phyloP scores from a whole-genome alignment of 2,329 filamentous ascomycete genomes.

The Colletotrichum caudatum region DNA sequence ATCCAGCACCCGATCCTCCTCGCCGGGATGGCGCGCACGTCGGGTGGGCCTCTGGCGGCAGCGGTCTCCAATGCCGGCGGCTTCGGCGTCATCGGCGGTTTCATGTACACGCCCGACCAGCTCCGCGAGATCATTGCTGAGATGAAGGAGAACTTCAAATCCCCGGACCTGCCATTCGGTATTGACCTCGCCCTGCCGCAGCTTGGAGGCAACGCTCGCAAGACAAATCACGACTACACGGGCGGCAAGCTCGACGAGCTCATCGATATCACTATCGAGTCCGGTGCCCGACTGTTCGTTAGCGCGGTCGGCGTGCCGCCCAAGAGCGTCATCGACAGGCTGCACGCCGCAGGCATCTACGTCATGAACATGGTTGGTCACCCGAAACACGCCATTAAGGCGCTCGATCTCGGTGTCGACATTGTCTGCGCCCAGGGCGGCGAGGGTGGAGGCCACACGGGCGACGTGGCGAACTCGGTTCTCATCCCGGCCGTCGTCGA shows the following conservation, averaged over 20 bases:
- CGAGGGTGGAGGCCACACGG: slow-evolving; percentile 94
- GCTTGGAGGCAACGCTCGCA: slow-evolving; percentile 83
- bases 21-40: slow-evolving; percentile 92
- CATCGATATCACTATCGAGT: slow-evolving; percentile 86
- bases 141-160: slow-evolving; percentile 79
- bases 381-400: slow-evolving; percentile 91
- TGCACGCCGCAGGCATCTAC: slow-evolving; percentile 84
- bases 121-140: slow-evolving; percentile 86
- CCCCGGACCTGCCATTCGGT: slow-evolving; percentile 83
- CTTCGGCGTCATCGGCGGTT: slow-evolving; percentile 79
- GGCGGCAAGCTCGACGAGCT: slow-evolving; percentile 88
- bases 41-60: slow-evolving; percentile 81
- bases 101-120: slow-evolving; percentile 79
- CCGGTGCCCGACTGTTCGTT: slow-evolving; percentile 88
- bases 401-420: slow-evolving; percentile 86
- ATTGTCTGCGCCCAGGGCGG: slow-evolving; percentile 93
- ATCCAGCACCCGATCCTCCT: slow-evolving; percentile 92
- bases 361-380: slow-evolving; percentile 99
- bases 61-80: slow-evolving; percentile 91
- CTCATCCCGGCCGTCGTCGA: slow-evolving; percentile 90
- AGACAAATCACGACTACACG: slow-evolving; percentile 97
- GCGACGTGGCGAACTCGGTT: slow-evolving; percentile 86
- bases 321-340: slow-evolving; percentile 74
- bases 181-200: slow-evolving; percentile 93
- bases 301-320: slow-evolving; percentile 90